These are phyloP conservation scores for Coemansia sp. DNA, from an alignment of 192 early-diverging fungal genomes.

Conservation along the genomic window DNA sequence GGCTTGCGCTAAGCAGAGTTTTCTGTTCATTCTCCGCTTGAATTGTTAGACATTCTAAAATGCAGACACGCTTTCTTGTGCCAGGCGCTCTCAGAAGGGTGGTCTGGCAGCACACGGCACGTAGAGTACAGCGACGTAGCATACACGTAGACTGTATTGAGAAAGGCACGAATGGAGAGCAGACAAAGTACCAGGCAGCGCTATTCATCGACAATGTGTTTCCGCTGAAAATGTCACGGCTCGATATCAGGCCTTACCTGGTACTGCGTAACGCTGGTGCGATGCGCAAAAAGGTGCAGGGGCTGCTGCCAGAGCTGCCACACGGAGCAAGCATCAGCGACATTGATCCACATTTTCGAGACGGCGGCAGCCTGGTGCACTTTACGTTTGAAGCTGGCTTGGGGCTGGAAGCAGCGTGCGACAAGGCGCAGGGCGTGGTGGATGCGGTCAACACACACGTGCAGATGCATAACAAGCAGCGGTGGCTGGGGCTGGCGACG, in stretches of 20 bases:
- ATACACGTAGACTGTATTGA: slow-evolving; percentile 35
- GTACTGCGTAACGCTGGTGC: slow-evolving; percentile 33
- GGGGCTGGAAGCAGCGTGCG: slow-evolving; percentile 13
- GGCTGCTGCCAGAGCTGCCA: slow-evolving; percentile 39
- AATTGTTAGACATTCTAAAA: neutral
- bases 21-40: neutral
- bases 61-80: slow-evolving; percentile 1
- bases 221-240: slow-evolving; percentile 46
- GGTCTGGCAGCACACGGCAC: neutral
- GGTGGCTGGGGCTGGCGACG: slow-evolving; percentile 66
- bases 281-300: slow-evolving; percentile 26
- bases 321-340: slow-evolving; percentile 25
- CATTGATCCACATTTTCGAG: slow-evolving; percentile 41
- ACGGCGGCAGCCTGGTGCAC: slow-evolving; percentile 49
- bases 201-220: slow-evolving; percentile 55
- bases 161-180: neutral
- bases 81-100: neutral
- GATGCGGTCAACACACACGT: slow-evolving; percentile 54
- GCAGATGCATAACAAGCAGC: slow-evolving; percentile 55
- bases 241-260: slow-evolving; percentile 52
- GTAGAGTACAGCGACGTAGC: neutral
- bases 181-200: slow-evolving; percentile 36
- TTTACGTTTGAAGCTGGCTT: slow-evolving; percentile 30
- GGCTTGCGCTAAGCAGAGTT: neutral
- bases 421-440: slow-evolving; percentile 24